phyloP scores from a whole-genome alignment of 2,329 filamentous ascomycete species.

The Xylogone sp. region DNA sequence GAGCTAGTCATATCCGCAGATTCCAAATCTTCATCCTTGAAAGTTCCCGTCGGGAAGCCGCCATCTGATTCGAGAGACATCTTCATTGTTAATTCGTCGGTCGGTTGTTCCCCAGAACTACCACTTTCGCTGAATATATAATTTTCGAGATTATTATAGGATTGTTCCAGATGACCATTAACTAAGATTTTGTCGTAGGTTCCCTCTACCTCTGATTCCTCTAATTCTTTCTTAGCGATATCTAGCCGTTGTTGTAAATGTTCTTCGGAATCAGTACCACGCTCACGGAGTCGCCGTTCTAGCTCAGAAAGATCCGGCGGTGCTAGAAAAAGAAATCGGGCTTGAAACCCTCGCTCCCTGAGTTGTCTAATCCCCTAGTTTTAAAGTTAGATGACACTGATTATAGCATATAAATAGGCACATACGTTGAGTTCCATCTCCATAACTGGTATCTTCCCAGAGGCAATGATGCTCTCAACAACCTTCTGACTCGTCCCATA shows the following conservation, averaged over 20 bases:
- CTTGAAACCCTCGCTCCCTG: slow-evolving; percentile 52
- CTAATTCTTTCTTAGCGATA: slow-evolving; percentile 33
- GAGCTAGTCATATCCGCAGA: neutral
- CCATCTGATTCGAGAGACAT: neutral
- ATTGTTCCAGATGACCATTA: slow-evolving; percentile 46
- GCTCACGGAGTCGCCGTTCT: slow-evolving; percentile 35
- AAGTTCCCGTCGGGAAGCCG: neutral
- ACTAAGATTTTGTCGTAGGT: slow-evolving; percentile 48
- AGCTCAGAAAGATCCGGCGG: slow-evolving; percentile 36
- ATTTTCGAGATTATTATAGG: slow-evolving; percentile 44
- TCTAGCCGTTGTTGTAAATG: slow-evolving; percentile 41
- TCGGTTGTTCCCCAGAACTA: slow-evolving; percentile 2
- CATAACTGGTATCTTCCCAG: slow-evolving; percentile 57
- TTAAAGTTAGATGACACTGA: slow-evolving; percentile 1
- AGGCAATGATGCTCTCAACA: slow-evolving; percentile 47
- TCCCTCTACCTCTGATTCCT: slow-evolving; percentile 40
- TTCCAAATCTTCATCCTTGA: neutral
- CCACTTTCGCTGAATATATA: slow-evolving; percentile 38
- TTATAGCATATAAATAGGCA: slow-evolving; percentile 5
- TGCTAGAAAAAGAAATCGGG: slow-evolving; percentile 51
- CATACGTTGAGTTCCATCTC: slow-evolving; percentile 50
- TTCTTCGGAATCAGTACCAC: slow-evolving; percentile 41
- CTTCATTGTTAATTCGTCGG: neutral
- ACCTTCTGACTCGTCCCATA: slow-evolving; percentile 55
- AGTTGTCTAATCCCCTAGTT: slow-evolving; percentile 51